Conservation (phyloP, 345 rosid species). For the Arabidopsis arenosa region DNA sequence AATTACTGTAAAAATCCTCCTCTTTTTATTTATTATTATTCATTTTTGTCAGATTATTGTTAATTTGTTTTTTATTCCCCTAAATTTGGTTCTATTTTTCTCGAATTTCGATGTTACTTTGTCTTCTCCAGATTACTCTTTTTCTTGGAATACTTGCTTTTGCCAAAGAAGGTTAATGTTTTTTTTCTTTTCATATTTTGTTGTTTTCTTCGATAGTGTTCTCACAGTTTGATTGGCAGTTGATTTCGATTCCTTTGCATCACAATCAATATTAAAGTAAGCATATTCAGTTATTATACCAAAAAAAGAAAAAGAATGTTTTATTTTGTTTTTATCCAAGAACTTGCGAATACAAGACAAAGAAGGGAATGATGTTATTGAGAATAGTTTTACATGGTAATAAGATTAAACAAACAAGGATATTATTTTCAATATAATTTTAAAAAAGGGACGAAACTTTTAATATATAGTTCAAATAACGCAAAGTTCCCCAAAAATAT, state of each 20-base stretch:
- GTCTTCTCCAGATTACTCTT: constrained; percentile 33
- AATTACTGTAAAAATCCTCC: constrained; percentile 5
- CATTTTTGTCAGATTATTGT: constrained; percentile 16
- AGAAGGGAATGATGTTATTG: constrained; percentile 21
- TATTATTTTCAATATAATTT: neutral
- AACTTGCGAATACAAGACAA: constrained; percentile 41
- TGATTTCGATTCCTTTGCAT: constrained; percentile 41
- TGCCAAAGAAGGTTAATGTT: constrained; percentile 13
- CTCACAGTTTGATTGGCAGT: constrained; percentile 40
- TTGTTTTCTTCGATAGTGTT: constrained; percentile 40
- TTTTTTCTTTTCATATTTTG: constrained; percentile 7
- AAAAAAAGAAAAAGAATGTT: constrained; percentile 39
- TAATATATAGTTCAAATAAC: neutral
- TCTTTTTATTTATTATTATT: constrained; percentile 10
- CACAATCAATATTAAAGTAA: constrained; percentile 41
- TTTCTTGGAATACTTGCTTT: constrained; percentile 32
- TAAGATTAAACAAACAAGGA: neutral
- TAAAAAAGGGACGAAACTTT: neutral
- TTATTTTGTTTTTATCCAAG: constrained; percentile 43
- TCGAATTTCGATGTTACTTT: constrained; percentile 37
- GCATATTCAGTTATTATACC: constrained; percentile 34
- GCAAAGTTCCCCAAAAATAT: neutral
- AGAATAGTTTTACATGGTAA: constrained; percentile 28
- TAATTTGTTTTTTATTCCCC: neutral
- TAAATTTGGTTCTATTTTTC: constrained; percentile 23